Evolutionary conservation across 2,329 filamentous ascomycete species (phyloP).

Genomic region (Davidsoniella neocaledoniae): DNA sequence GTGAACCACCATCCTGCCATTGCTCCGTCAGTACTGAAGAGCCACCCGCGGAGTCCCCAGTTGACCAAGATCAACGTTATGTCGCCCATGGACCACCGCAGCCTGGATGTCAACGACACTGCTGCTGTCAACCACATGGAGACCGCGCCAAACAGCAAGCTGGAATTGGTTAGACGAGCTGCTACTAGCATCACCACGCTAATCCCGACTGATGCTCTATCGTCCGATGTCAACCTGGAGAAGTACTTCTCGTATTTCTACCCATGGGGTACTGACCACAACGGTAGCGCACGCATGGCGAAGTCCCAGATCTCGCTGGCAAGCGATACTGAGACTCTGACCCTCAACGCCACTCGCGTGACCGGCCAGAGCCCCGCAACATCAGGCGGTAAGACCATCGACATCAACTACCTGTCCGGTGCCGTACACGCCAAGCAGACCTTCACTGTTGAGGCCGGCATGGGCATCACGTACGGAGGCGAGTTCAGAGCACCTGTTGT

Average conservation of each 20-base stretch:
- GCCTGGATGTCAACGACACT: no score
- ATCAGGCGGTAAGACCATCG: constrained; percentile 23
- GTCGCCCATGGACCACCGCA: no score
- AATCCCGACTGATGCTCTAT: constrained; percentile 13
- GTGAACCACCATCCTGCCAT: no score
- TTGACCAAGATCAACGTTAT: no score
- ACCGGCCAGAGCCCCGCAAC: constrained; percentile 23
- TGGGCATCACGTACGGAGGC: constrained; percentile 26
- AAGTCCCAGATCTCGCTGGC: constrained; percentile 26
- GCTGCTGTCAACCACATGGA: no score
- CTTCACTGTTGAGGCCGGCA: constrained; percentile 23
- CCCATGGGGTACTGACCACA: constrained; percentile 38
- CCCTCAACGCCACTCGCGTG: constrained; percentile 24
- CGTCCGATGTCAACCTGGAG: constrained; percentile 19
- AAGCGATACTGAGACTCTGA: constrained; percentile 27
- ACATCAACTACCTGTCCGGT: constrained; percentile 36
- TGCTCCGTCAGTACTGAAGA: no score
- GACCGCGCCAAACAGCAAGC: no score
- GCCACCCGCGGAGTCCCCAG: no score
- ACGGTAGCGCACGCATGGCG: constrained; percentile 39
- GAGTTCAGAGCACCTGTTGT: constrained; percentile 25
- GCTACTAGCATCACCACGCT: constrained; percentile 22
- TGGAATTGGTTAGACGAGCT: no score
- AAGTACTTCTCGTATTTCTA: constrained; percentile 35
- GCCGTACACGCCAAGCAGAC: constrained; percentile 24